Evolutionary conservation across 2,329 filamentous ascomycete genomes (phyloP), one percentile per base, ranked within the genome.

Genomic region (Neonectria neomacrospora): DNA sequence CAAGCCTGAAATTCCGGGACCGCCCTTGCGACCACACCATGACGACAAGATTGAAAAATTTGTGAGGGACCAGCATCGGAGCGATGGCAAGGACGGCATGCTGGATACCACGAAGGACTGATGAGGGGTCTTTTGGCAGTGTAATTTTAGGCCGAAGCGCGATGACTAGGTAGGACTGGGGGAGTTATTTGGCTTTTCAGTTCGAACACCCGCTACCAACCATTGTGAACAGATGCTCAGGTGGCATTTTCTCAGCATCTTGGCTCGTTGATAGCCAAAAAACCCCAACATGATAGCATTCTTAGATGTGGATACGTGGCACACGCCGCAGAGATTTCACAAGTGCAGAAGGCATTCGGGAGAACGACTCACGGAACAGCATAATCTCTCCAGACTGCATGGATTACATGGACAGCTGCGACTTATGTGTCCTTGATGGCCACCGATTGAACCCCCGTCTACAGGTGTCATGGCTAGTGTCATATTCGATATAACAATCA

Each of bases 1-100:
- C 6, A 66, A 69, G 55, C 58, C 61, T 7, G 61, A 70, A 6
- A 34, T 72, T 14, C 63, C 74, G 1, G 80, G 78, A 3, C 80
- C 80, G 14, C 83, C 83, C 3, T 68, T 80, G 11, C 76, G 83
- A 14, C 83, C 83, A 0, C 65, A 76, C 22, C 79, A 86, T 58
- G 84, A 86, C 65, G 56, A 70, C 5, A 79, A 83, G 67, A 85
- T 87, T 53, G 83, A 84, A 64, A 81, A 85, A 28, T 86, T 86
- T 63, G 74, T 87, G 32, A 78, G 82, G 53, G 83, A 85, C 52
- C 84, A 86, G 74, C 83, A 86, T 68, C 73, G 79, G 41, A 86
- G 83, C 73, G 81, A 79, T 63, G 76, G 70, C 30, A 67, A 74
- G 11, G 73, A 77, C 23, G 73, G 71, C 54, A 32, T 26, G 22